Base-by-base conservation (phyloP, 1,139 yeast species). In the Candida sanyaensis region DNA sequence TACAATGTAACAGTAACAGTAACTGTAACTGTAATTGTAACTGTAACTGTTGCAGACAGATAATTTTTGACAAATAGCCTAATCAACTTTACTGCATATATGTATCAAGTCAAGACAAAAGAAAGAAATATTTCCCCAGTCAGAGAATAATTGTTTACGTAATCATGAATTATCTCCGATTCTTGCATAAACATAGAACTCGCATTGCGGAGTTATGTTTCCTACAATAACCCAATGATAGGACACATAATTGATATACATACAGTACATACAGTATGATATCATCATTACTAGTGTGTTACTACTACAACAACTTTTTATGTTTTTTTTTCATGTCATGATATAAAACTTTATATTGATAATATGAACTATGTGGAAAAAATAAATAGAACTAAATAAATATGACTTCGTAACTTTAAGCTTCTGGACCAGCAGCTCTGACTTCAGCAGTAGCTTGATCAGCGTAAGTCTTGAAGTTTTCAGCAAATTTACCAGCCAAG, bases 361-460 rank as follows among this genome's bases (percentile, higher is more conserved):
- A 13, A 32, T 17, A 17, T 32, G 36, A 12, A 32, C n/a, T 32
- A 32, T n/a, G 13, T 32, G 12, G 36, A 17, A 12, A 12, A 32
- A 33, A 33, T 33, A 13, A 33, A 24, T 12, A 33, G 6, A 17
- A 33, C 9, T 33, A 33, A 13, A 17, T 17, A 17, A 13, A 33
- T 9, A 36, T 10, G 23, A 8, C 27, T 36, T 17, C 21, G 21
- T 13, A 31, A 26, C 28, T 17, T 56, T 67, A 73, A 46, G 65
- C 68, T 50, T 59, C 66, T 58, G 99, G 99, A 55, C 97, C 98
- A 62, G 98, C 98, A 65, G 93, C 89, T 64, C 87, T 74, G 50
- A 93, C 98, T 68, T 90, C 97, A 36, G 77, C 62, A 40, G 96
- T 87, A 57, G 96, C 92, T 64, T 84, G 90, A 62, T 84, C 83